Base-by-base conservation (phyloP, 257 asterid genomes). In the Solanum pimpinellifolium region DNA sequence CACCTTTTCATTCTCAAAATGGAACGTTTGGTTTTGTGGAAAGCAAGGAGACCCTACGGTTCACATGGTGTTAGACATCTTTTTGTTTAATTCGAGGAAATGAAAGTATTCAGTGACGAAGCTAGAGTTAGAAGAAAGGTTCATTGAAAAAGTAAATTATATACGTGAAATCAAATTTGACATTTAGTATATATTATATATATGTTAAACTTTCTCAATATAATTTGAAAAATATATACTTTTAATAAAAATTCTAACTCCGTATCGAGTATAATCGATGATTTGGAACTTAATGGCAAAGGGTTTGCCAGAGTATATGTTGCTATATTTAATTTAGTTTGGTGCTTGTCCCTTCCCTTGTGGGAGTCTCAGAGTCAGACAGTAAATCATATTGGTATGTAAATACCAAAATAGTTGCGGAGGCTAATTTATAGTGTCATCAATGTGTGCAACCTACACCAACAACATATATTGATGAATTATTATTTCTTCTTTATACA, bases 251-350 rank as follows among this genome's bases (percentile, higher is more conserved):
- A 25, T 66, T 66, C 1, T 25, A 20, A 21, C 20, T 66, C 35
- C 9, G 1, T 1, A 11, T 31, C 16, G 16, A 12, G 2, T 12
- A 12, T 23, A 9, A 9, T 78, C 0, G 5, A 16, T 4, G 39
- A 27, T 78, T 16, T 49, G 29, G 29, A 29, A 11, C 60, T 81
- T 18, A 29, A 29, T 81, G 4, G 4, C 11, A 81, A 49, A 20
- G 68, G 69, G 69, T 65, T 42, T 59, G 68, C 13, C 68, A 80
- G 68, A 80, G 65, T 47, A 16, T 47, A 15, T 6, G 41, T 49
- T 80, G 69, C 85, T 47, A 47, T 29, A 49, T 27, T 80, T 47
- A 81, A 81, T 81, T 81, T 49, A 9, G 85, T 81, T 81, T 81
- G 85, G 85, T 49, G 69, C 0, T 49, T 80, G 85, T 80, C 68